Evolutionary conservation across 768 basidiomycete species (phyloP).

Genomic region (Hypholoma sublateritium): DNA sequence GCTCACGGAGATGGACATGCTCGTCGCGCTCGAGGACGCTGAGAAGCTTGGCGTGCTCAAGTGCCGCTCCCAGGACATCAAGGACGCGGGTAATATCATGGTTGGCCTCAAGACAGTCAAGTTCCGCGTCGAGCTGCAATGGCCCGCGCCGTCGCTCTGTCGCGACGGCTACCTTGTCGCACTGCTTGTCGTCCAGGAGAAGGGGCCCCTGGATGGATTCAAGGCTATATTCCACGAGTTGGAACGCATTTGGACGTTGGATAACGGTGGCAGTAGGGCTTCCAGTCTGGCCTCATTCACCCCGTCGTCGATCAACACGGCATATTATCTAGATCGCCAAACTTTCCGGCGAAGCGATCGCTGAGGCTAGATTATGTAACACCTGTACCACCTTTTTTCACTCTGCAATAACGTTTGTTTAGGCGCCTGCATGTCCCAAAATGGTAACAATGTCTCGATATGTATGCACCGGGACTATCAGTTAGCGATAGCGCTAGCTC

Average conservation of each 20-base stretch:
- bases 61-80: slow-evolving; percentile 72
- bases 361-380: neutral
- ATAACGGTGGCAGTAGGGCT: slow-evolving; percentile 20
- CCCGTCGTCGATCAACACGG: slow-evolving; percentile 7
- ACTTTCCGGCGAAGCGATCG: neutral
- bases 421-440: too few relatives aligned
- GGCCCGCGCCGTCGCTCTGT: slow-evolving; percentile 46
- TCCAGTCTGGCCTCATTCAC: slow-evolving; percentile 6
- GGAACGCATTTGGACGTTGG: slow-evolving; percentile 69
- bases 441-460: too few relatives aligned
- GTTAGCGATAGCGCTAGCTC: too few relatives aligned
- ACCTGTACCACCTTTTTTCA: too few relatives aligned
- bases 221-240: slow-evolving; percentile 70
- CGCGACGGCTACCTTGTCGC: slow-evolving; percentile 44
- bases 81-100: slow-evolving; percentile 53
- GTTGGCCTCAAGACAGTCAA: slow-evolving; percentile 65
- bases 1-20: slow-evolving; percentile 69
- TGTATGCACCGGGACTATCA: too few relatives aligned
- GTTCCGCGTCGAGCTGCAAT: slow-evolving; percentile 78
- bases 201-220: slow-evolving; percentile 83
- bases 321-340: slow-evolving; percentile 1
- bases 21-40: slow-evolving; percentile 62
- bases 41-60: slow-evolving; percentile 69
- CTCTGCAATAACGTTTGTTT: too few relatives aligned
- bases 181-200: slow-evolving; percentile 77